A percentile compares a stretch with the other conserved stretches of the same genome.
These are phyloP conservation scores for Lactifluus echinatus DNA, from an alignment of 768 basidiomycete genomes.

Conservation along the genomic window DNA sequence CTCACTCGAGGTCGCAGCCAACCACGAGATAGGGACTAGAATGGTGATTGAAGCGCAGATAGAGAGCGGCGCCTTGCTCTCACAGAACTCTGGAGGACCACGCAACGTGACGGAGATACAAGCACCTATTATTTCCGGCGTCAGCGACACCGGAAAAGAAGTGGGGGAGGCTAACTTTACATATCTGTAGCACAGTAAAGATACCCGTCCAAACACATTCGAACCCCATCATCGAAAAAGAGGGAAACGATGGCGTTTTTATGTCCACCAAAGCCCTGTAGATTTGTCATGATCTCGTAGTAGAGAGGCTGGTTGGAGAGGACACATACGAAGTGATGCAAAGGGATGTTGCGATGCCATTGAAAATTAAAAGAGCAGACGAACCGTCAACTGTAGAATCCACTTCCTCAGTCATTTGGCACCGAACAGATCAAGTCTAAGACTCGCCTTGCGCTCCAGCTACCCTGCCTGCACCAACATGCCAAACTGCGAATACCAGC, in stretches of 20 bases:
- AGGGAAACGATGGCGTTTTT: conserved; percentile 30
- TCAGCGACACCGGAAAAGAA: not conserved
- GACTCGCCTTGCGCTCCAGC: conserved; percentile 8
- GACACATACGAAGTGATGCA: conserved; percentile 34
- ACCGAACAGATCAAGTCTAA: not conserved
- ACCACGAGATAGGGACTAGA: conserved; percentile 27
- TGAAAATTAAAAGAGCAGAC: conserved; percentile 4
- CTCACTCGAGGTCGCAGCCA: conserved; percentile 26
- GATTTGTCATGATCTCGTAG: conserved; percentile 35
- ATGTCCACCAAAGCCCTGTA: conserved; percentile 28
- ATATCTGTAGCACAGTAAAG: conserved; percentile 41
- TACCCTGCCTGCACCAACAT: conserved; percentile 8
- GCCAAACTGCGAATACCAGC: conserved; percentile 18
- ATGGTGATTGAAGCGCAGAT: conserved; percentile 26
- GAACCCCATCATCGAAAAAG: conserved; percentile 36
- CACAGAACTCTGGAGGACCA: conserved; percentile 34
- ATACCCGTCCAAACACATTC: conserved; percentile 52
- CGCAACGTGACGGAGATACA: conserved; percentile 41
- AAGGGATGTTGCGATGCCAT: conserved; percentile 18
- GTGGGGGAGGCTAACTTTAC: conserved; percentile 21
- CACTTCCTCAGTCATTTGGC: not conserved
- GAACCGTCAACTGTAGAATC: not conserved
- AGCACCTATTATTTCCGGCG: conserved; percentile 31
- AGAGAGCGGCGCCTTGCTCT: conserved; percentile 18
- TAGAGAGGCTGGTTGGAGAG: conserved; percentile 28